Evolutionary conservation across 495 filamentous ascomycete genomes (phyloP), one percentile per base, ranked within the genome.

Genomic region (Xylaria acuta): DNA sequence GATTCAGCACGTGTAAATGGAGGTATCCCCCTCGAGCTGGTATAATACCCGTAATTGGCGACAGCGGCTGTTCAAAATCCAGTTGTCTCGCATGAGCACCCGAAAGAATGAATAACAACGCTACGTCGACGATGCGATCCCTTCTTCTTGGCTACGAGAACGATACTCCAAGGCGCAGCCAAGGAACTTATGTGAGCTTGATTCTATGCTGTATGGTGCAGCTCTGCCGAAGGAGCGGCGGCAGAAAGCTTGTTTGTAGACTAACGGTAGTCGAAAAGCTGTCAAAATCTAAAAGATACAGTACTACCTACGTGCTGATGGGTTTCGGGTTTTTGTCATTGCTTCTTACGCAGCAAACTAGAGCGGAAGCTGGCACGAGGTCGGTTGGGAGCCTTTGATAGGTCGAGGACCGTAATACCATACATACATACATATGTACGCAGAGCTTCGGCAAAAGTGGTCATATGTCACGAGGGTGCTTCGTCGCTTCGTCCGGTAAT

Each of bases 391-490:
- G 54, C 67, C 18, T 62, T 25, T 54, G 36, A 69, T 69, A 60
- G 67, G 67, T 62, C 40, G 56, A 47, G 18, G 30, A 22, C 32
- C 64, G 20, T n/a, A 5, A 5, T 22, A 53, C 64, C 25, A n/a
- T n/a, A n/a, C n/a, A n/a, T n/a, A n/a, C n/a, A n/a, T n/a, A n/a
- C n/a, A n/a, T 38, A 38, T 38, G 3, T 66, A 43, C 64, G 16
- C n/a, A 49, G 9, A 27, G n/a, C 49, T 56, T 67, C 22, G 34
- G 49, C 11, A 56, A 56, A 25, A 43, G 20, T 27, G 49, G 65
- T 67, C 49, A 56, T 56, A 41, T 8, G 65, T 56, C 64, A 67
- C 64, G 45, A 66, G 64, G 32, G 64, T 27, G 49, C 27, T 40
- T 54, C n/a, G 20, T 47, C 20, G 22, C 41, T 30, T 51, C 22